Base-by-base conservation (phyloP, 495 filamentous ascomycete species). In the Lepraria neglecta region DNA sequence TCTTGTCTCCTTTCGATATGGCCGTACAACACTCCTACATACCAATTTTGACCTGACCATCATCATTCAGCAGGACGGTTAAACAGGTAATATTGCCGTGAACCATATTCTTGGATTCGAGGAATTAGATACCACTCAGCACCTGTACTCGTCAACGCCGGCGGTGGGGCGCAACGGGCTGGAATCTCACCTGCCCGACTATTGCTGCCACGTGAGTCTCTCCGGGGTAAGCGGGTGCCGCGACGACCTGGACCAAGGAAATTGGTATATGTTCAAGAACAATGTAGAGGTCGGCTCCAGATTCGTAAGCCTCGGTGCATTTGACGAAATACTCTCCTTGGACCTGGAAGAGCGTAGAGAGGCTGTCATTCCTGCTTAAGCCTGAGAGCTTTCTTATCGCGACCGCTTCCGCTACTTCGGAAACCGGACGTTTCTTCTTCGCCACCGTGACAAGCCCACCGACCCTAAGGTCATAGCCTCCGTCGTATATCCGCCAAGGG, bases 181-280 rank as follows among this genome's bases (percentile, higher is more conserved):
- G 31, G 31, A 35, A 35, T 35, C 9, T 4, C 9, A 72, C 68
- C 64, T 70, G 67, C 68, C 45, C 53, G 12, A 72, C 52, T 42
- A 70, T 72, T 40, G 69, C 65, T 35, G 65, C 70, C 21, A 70
- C 56, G 54, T 70, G 59, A 61, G 40, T 56, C 65, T 72, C 68
- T 38, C 40, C 30, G 52, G 66, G 66, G 59, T 63, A 67, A 52
- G 53, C 40, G 42, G 59, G 53, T 40, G 62, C 66, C 30, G 60
- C 62, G 28, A 67, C 64, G 24, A 72, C 30, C 45, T 66, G 64
- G 27, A 62, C 53, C 42, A 72, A 59, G 30, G 62, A 69, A 33
- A 70, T 46, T 30, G 65, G 68, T 17, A 68, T 56, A 54, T 68
- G 56, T 63, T 69, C 63, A 51, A 69, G 56, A 27, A 68, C 33